These are phyloP conservation scores for Penicillium rolfsii DNA, from an alignment of 2,329 filamentous ascomycete genomes.

Conservation along the genomic window DNA sequence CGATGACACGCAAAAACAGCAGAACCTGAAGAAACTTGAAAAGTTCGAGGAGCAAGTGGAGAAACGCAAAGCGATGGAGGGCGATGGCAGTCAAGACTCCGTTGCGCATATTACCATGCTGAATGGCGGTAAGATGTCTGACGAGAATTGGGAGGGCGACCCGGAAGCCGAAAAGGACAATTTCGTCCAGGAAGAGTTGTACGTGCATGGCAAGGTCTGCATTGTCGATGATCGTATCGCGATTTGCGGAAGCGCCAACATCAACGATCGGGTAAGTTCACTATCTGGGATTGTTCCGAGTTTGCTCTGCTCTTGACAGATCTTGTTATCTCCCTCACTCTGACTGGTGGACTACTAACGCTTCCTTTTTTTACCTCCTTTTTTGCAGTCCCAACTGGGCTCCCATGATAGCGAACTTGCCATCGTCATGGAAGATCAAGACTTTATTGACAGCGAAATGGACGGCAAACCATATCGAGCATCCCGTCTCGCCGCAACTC, in stretches of 20 bases:
- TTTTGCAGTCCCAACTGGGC: conserved; percentile 70
- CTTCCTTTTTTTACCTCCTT: background rate
- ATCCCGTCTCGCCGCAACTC: conserved; percentile 74
- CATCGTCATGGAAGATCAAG: conserved; percentile 81
- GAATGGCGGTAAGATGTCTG: conserved; percentile 62
- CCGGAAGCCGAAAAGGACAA: conserved; percentile 78
- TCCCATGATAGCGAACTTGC: conserved; percentile 86
- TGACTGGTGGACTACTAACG: no score
- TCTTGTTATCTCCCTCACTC: background rate
- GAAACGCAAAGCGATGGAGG: conserved; percentile 26
- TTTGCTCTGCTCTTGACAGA: background rate
- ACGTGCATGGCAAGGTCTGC: conserved; percentile 84
- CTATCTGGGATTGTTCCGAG: background rate
- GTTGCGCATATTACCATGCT: conserved; percentile 84
- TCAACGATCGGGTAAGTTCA: conserved; percentile 62
- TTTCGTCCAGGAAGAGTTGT: conserved; percentile 94
- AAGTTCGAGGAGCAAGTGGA: conserved; percentile 48
- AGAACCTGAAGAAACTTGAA: conserved; percentile 28
- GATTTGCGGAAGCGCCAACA: conserved; percentile 76
- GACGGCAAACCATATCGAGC: conserved; percentile 72
- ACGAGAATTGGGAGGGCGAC: conserved; percentile 77
- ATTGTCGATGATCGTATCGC: conserved; percentile 82
- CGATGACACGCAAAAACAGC: conserved; percentile 42
- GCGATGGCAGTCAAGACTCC: conserved; percentile 51
- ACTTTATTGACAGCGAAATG: conserved; percentile 72